Evolutionary conservation across 2,329 filamentous ascomycete genomes (phyloP), one percentile per base, ranked within the genome.

Genomic region (Cladorrhinum sp.): DNA sequence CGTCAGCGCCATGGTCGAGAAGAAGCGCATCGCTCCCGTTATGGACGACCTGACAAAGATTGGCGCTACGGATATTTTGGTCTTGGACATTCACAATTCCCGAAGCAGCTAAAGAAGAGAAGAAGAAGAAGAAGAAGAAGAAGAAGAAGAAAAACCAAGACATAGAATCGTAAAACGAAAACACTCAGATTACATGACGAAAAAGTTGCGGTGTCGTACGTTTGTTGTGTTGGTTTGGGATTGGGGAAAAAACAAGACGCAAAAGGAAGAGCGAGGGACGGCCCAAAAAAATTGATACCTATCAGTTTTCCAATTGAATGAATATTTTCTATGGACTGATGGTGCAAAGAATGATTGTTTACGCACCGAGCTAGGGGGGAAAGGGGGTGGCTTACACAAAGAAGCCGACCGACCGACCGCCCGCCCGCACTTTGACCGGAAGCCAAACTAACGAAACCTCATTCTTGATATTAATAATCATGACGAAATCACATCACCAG

Each of bases 1-100:
- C n/a, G 89, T 98, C 64, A 91, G 87, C 72, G 87, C 88, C 54
- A 98, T 98, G 93, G 93, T 96, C 6, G 87, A 92, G 79, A 91
- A 91, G 79, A 93, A 91, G 79, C 84, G 84, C 70, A 89, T 96
- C 70, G 92, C 92, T 1, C 80, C 85, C 6, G 90, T 90, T 38
- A 97, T 97, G 93, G 93, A 97, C 74, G 83, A 91, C 68, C 74
- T 96, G 71, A 86, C 82, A 29, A 85, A 82, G 69, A 82, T 89
- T 25, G 92, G 92, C 2, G 93, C 92, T 1, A 85, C 86, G 57
- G 93, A 97, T 74, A 92, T 97, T 64, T 75, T 97, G 68, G 90
- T 96, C 22, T 80, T 93, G 57, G 88, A 90, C 72, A 92, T 97
- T 70, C 89, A 91, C 73, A 97, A 97, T 76, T 68, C 67, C 0